Evolutionary conservation across 192 early-diverging fungal species (phyloP).

Genomic region (Chytriomyces confervae): DNA sequence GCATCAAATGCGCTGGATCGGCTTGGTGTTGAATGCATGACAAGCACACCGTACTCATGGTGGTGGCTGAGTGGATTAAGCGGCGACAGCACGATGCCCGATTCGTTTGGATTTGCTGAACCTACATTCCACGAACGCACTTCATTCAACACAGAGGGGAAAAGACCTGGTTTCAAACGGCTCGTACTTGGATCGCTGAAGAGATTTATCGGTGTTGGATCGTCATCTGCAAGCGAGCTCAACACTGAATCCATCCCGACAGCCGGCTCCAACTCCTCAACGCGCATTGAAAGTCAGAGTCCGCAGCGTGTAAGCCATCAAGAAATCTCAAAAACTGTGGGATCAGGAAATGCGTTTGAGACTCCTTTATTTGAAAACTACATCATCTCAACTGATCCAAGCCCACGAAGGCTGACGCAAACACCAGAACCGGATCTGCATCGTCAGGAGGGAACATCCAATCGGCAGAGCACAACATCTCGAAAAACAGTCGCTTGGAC

Average conservation of each 20-base stretch:
- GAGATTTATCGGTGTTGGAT: constrained; percentile 30
- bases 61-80: constrained; percentile 36
- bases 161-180: constrained; percentile 31
- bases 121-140: constrained; percentile 35
- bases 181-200: constrained; percentile 28
- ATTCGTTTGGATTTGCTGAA: constrained; percentile 32
- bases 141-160: constrained; percentile 28
- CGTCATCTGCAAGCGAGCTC: constrained; percentile 5
- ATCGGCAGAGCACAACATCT: not conserved
- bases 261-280: not conserved
- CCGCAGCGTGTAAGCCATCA: not conserved
- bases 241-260: not conserved
- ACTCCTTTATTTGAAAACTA: not conserved
- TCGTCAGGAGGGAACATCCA: not conserved
- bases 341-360: not conserved
- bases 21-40: constrained; percentile 24
- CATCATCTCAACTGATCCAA: not conserved
- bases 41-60: constrained; percentile 31
- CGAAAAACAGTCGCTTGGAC: not conserved
- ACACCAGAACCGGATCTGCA: not conserved
- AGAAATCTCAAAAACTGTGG: not conserved
- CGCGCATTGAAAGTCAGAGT: not conserved
- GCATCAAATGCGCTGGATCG: constrained; percentile 16
- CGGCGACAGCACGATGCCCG: constrained; percentile 32
- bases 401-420: not conserved